Conservation (phyloP, 306 rosid species). For the Medicago arabica region DNA sequence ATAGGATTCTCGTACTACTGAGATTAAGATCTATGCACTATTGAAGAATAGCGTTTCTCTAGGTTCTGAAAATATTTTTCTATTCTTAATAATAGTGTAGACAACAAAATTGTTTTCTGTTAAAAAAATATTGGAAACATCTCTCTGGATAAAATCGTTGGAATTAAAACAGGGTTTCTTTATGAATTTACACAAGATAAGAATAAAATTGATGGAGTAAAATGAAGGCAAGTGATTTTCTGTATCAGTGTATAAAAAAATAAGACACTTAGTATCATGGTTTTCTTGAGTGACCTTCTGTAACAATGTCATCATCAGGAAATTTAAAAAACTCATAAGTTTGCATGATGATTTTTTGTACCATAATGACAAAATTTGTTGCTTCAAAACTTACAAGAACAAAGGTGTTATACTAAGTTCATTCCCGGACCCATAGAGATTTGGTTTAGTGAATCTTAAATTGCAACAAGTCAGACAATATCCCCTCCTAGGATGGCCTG, state of each 20-base stretch:
- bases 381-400: slow-evolving; percentile 78
- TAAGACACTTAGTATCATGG: background rate
- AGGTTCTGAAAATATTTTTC: too few species aligned
- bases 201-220: background rate
- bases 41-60: too few species aligned
- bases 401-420: slow-evolving; percentile 65
- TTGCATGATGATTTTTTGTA: slow-evolving; percentile 23
- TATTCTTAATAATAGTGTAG: too few species aligned
- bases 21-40: too few species aligned
- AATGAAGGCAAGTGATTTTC: background rate
- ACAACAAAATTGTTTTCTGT: too few species aligned
- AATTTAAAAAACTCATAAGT: too few species aligned
- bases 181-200: too few species aligned
- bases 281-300: too few species aligned
- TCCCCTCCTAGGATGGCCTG: slow-evolving; percentile 79
- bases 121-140: too few species aligned
- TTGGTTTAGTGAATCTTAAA: slow-evolving; percentile 75
- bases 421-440: slow-evolving; percentile 94
- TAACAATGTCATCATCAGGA: background rate
- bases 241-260: background rate
- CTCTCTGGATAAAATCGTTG: too few species aligned
- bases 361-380: slow-evolving; percentile 42
- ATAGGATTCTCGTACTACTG: too few species aligned
- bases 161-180: too few species aligned
- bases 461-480: slow-evolving; percentile 73